Base-by-base conservation (phyloP, 768 basidiomycete genomes). In the Tulasnella sp. region DNA sequence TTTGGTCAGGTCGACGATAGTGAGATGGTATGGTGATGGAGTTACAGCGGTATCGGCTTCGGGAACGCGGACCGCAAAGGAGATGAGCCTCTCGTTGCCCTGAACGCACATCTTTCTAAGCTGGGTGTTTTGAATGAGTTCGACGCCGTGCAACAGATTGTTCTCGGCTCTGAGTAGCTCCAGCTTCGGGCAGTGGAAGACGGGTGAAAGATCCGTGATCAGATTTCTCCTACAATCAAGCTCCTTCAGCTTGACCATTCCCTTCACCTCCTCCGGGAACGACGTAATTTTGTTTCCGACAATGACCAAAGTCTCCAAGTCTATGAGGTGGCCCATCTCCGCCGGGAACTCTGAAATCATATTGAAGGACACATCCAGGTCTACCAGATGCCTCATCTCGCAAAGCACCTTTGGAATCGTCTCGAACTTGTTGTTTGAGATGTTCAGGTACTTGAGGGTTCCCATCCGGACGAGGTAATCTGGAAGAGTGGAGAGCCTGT, bases 281-380 rank as follows among this genome's bases (percentile, higher is more conserved):
- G 66, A 70, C 1, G 75, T 68, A 28, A 96, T 72, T 57, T 77
- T 74, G 65, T 99, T 99, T 22, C 88, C 87, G n/a, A 92, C 81
- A 37, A 92, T 74, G 37, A 81, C 69, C 8, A 98, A 71, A 13
- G 74, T 69, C 58, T 89, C 78, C 37, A 98, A 73, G 3, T 73
- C 69, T 24, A 63, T 64, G 46, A 98, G 70, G 29, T 74, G 66
- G 1, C 83, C 84, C 37, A 98, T 78, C 37, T 81, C 77, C 31
- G 83, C 78, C 0, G 92, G 91, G 1, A 98, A 73, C 43, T 80
- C 76, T 0, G 75, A 71, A 53, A 98, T 79, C 63, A 73, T 77
- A 69, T 99, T 99, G 72, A 96, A 96, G 0, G 95, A 98, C 33
- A 95, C 71, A 60, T 98, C 92, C 16, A 99, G 78, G 58, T 92